Evolutionary conservation across 2,329 filamentous ascomycete species (phyloP).

Genomic region (Chaetomium sp.): DNA sequence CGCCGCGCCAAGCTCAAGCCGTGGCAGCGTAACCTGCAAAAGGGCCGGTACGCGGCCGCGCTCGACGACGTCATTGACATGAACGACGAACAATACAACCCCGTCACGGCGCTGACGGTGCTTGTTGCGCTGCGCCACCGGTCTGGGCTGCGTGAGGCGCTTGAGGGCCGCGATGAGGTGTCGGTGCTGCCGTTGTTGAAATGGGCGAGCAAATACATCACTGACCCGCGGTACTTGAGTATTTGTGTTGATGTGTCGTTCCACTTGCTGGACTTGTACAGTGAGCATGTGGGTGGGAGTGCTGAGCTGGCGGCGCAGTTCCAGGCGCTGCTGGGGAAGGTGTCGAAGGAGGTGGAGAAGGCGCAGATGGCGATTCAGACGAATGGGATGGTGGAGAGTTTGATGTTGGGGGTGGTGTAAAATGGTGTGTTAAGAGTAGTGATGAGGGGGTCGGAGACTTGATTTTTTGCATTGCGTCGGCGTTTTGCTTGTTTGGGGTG

Average conservation of each 20-base stretch:
- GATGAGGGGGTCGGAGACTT: neutral
- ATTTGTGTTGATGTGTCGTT: slow-evolving; percentile 79
- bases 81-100: slow-evolving; percentile 44
- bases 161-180: slow-evolving; percentile 73
- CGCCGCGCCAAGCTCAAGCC: slow-evolving; percentile 55
- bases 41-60: slow-evolving; percentile 68
- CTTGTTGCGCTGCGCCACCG: slow-evolving; percentile 82
- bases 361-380: slow-evolving; percentile 78
- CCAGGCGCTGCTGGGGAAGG: slow-evolving; percentile 60
- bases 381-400: slow-evolving; percentile 75
- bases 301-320: slow-evolving; percentile 66
- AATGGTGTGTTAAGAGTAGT: neutral
- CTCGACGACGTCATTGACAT: slow-evolving; percentile 70
- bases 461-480: slow-evolving; percentile 17
- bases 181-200: slow-evolving; percentile 74
- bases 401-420: slow-evolving; percentile 43
- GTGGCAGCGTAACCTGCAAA: slow-evolving; percentile 79
- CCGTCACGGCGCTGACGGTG: slow-evolving; percentile 64
- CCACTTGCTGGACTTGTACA: slow-evolving; percentile 80
- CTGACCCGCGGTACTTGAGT: slow-evolving; percentile 72
- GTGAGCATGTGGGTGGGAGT: slow-evolving; percentile 68
- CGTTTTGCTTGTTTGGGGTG: slow-evolving; percentile 7
- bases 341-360: slow-evolving; percentile 71
- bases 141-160: slow-evolving; percentile 72
- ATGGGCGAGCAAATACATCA: slow-evolving; percentile 76